Evolutionary conservation across 2,329 filamentous ascomycete species (phyloP).

Genomic region (Alternaria ethzedia): DNA sequence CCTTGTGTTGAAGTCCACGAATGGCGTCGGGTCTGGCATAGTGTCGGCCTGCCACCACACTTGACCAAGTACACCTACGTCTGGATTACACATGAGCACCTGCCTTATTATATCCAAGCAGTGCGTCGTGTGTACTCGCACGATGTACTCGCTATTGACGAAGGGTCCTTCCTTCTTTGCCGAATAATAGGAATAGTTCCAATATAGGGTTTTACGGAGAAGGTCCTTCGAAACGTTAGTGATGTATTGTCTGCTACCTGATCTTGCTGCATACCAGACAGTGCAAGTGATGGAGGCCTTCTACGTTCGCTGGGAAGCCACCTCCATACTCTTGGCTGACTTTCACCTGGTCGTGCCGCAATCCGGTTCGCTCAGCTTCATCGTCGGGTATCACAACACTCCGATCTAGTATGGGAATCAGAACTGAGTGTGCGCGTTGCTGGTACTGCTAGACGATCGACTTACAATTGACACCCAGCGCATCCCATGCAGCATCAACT

Average conservation of each 20-base stretch:
- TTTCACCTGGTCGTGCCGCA: slow-evolving; percentile 63
- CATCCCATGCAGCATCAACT: slow-evolving; percentile 65
- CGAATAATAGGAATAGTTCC: slow-evolving; percentile 66
- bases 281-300: slow-evolving; percentile 64
- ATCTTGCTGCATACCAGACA: slow-evolving; percentile 56
- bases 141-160: slow-evolving; percentile 60
- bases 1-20: slow-evolving; percentile 67
- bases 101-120: slow-evolving; percentile 68
- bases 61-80: slow-evolving; percentile 66
- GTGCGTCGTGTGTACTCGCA: slow-evolving; percentile 64
- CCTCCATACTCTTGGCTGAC: slow-evolving; percentile 63
- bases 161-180: slow-evolving; percentile 60
- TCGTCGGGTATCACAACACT: slow-evolving; percentile 57
- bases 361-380: slow-evolving; percentile 58
- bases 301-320: slow-evolving; percentile 64
- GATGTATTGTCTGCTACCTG: neutral
- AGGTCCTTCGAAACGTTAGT: slow-evolving; percentile 57
- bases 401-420: slow-evolving; percentile 24
- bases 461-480: slow-evolving; percentile 60
- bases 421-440: neutral
- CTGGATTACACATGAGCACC: slow-evolving; percentile 68
- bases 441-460: neutral
- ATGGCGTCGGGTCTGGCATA: slow-evolving; percentile 57
- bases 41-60: slow-evolving; percentile 60
- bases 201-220: slow-evolving; percentile 64